A percentile compares a stretch with the other conserved stretches of the same genome.
Conservation (phyloP, 2,329 filamentous ascomycete genomes). For the Colletotrichum musicola region DNA sequence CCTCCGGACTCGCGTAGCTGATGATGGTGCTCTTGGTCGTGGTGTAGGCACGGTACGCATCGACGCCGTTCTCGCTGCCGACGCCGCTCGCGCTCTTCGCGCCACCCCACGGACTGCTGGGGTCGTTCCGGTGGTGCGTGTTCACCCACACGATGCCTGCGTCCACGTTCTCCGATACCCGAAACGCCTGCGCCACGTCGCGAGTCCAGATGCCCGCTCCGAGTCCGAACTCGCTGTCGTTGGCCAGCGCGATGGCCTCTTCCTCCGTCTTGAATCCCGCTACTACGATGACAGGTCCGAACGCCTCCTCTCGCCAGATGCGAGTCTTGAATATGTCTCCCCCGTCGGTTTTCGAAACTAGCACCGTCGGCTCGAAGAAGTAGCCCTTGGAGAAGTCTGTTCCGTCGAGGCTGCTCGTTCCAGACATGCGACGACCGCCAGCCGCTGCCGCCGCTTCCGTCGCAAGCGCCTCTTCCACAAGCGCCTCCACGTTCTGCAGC, state of each 20-base stretch:
- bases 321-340: slow-evolving; percentile 76
- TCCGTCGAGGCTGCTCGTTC: slow-evolving; percentile 62
- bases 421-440: slow-evolving; percentile 63
- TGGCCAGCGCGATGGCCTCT: slow-evolving; percentile 77
- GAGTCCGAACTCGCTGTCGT: slow-evolving; percentile 81
- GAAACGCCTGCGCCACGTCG: slow-evolving; percentile 79
- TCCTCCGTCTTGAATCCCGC: slow-evolving; percentile 81
- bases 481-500: slow-evolving; percentile 75
- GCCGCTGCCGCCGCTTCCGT: slow-evolving; percentile 54
- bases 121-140: slow-evolving; percentile 79
- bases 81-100: slow-evolving; percentile 73
- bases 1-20: slow-evolving; percentile 72
- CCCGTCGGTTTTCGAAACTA: slow-evolving; percentile 61
- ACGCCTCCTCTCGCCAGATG: slow-evolving; percentile 85
- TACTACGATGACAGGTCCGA: slow-evolving; percentile 83
- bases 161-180: slow-evolving; percentile 77
- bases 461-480: slow-evolving; percentile 74
- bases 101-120: slow-evolving; percentile 78
- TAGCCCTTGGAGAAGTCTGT: slow-evolving; percentile 70
- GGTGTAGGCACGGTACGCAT: slow-evolving; percentile 71
- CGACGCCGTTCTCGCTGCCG: slow-evolving; percentile 79
- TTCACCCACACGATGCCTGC: slow-evolving; percentile 72
- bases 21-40: slow-evolving; percentile 76
- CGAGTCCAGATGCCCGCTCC: slow-evolving; percentile 83
- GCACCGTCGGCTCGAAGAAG: slow-evolving; percentile 85